Base-by-base conservation (phyloP, 2,329 filamentous ascomycete genomes). In the Aspergillus arachidicola region DNA sequence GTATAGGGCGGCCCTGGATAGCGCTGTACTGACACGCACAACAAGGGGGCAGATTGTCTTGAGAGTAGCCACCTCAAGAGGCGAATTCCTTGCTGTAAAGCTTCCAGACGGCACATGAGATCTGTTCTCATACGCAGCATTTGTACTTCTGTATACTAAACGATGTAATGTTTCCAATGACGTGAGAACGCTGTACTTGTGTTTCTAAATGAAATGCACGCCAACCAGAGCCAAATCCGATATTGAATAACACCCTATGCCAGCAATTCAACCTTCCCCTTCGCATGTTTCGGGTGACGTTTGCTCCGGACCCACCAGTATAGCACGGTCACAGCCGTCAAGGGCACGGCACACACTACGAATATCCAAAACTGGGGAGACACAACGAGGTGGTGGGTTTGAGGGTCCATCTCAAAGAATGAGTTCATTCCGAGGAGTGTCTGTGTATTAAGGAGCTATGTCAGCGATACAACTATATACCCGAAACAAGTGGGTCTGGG, bases 401-500 rank as follows among this genome's bases (percentile, higher is more conserved):
- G 58, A 12, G 70, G 32, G 38, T 79, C 72, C 63, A 77, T 68
- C 26, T 71, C 72, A 54, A 80, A 80, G 57, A 80, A 71, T 3
- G 59, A 77, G 66, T 79, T 80, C 78, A 80, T 80, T 2, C 78
- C 78, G 59, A 80, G 78, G 51, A 80, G 73, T 1, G 78, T 76
- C 75, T 76, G 34, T 16, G 14, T 19, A 45, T 51, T 9, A 57
- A 16, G 56, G 16, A 46, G 14, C 12, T 32, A 1, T 16, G 51
- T 32, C 26, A 34, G 50, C 10, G 7, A 30, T 11, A 6, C 11
- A 21, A 2, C 43, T 46, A 0, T 32, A 2, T n/a, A 10, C 5
- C 14, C 16, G 28, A 36, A 36, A 45, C 14, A 36, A 28, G 72
- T 3, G 21, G 10, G 1, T 14, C 6, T 16, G 30, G 0, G 16